phyloP scores from a whole-genome alignment of 75 land plant species.

The Isoetes taiwanensis region DNA sequence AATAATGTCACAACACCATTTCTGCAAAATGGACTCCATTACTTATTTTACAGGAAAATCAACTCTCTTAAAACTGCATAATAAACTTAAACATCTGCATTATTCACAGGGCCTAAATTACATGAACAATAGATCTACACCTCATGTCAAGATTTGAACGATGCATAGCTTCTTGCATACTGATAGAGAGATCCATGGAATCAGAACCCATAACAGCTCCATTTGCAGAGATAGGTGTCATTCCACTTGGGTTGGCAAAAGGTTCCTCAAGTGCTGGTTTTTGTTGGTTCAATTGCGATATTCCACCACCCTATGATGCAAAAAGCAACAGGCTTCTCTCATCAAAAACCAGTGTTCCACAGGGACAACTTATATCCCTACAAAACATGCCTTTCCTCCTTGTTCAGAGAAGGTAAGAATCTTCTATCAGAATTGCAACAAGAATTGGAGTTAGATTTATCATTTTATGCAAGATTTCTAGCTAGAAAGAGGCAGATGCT shows the following conservation, averaged over 20 bases:
- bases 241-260: neutral
- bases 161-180: constrained; percentile 87
- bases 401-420: too few relatives aligned
- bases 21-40: neutral
- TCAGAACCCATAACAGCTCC: constrained; percentile 21
- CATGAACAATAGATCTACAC: constrained; percentile 19
- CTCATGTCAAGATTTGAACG: constrained; percentile 74
- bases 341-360: constrained; percentile 42
- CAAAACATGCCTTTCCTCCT: constrained; percentile 14
- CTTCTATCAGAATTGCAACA: too few relatives aligned
- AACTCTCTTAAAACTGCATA: constrained; percentile 6
- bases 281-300: constrained; percentile 29
- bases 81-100: neutral
- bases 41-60: neutral
- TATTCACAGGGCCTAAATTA: neutral
- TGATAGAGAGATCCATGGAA: constrained; percentile 39
- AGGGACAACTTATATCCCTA: neutral
- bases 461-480: too few relatives aligned
- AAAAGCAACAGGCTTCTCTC: too few relatives aligned
- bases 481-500: too few relatives aligned
- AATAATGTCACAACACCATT: neutral
- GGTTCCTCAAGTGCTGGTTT: constrained; percentile 16
- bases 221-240: constrained; percentile 2
- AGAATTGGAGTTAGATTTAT: too few relatives aligned
- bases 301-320: too few relatives aligned